These are phyloP conservation scores for Nicotiana otophora DNA, from an alignment of 257 asterid species.

Conservation along the genomic window DNA sequence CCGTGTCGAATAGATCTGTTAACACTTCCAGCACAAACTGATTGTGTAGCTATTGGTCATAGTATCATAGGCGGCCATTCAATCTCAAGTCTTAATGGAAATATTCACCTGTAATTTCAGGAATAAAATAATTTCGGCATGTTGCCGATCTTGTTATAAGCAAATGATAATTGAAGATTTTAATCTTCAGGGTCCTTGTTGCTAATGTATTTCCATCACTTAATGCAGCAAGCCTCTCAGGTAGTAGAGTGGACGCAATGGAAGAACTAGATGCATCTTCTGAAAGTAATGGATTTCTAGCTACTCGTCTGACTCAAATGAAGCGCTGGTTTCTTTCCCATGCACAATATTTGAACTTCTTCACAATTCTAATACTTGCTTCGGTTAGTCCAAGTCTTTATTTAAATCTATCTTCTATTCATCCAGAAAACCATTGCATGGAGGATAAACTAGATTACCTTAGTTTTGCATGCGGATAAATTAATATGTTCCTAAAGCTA, in stretches of 20 bases:
- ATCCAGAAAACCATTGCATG: not conserved
- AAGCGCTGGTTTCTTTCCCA: conserved; percentile 69
- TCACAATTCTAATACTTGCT: conserved; percentile 71
- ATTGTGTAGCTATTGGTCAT: not conserved
- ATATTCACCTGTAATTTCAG: not conserved
- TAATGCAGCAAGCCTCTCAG: conserved; percentile 62
- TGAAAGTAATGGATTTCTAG: conserved; percentile 41
- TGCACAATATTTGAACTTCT: conserved; percentile 67
- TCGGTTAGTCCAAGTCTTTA: conserved; percentile 47
- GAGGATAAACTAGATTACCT: not conserved
- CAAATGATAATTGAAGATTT: not conserved
- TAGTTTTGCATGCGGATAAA: not conserved
- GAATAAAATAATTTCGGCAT: not conserved
- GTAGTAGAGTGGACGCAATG: conserved; percentile 49
- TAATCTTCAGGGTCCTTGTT: not conserved
- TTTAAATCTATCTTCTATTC: conserved; percentile 8
- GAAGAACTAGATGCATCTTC: conserved; percentile 47
- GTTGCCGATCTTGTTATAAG: not conserved
- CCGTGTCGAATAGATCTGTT: not conserved
- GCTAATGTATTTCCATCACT: conserved; percentile 9
- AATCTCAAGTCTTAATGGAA: too few relatives aligned
- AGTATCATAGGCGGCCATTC: not conserved
- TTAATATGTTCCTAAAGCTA: not conserved
- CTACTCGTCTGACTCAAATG: conserved; percentile 33
- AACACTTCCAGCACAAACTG: not conserved